Conservation (phyloP, 805 yeast genomes). For the Starmerella geochares region DNA sequence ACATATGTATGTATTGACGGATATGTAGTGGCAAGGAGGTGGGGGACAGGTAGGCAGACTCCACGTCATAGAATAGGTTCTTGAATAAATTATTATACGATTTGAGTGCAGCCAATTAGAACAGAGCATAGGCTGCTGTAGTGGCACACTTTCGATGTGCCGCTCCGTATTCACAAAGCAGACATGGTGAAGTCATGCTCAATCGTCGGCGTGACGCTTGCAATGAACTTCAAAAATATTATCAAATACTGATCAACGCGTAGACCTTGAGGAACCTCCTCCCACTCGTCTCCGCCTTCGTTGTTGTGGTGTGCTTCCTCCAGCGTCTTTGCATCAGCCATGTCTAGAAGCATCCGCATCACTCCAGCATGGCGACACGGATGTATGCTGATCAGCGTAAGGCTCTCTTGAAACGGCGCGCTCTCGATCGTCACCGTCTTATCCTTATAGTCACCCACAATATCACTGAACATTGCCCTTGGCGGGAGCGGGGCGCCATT, state of each 20-base stretch:
- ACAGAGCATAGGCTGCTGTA: neutral
- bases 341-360: constrained; percentile 75
- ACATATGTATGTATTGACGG: no score
- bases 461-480: constrained; percentile 87
- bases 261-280: constrained; percentile 44
- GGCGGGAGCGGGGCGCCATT: constrained; percentile 83
- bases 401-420: constrained; percentile 69
- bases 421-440: constrained; percentile 94
- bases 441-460: constrained; percentile 79
- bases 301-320: constrained; percentile 23
- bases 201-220: constrained; percentile 95
- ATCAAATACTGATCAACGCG: constrained; percentile 86
- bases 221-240: constrained; percentile 82
- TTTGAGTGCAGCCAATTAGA: neutral
- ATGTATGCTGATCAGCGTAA: constrained; percentile 77
- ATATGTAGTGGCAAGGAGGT: no score
- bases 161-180: constrained; percentile 44
- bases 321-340: constrained; percentile 41
- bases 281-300: constrained; percentile 44
- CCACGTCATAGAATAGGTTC: neutral
- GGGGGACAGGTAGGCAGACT: no score
- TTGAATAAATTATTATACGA: neutral
- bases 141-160: no score
- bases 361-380: constrained; percentile 94
- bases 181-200: constrained; percentile 99